A percentile compares a stretch with the other conserved stretches of the same genome.
These are phyloP conservation scores for Penicillium sp. DNA, from an alignment of 2,329 filamentous ascomycete species.

Conservation along the genomic window DNA sequence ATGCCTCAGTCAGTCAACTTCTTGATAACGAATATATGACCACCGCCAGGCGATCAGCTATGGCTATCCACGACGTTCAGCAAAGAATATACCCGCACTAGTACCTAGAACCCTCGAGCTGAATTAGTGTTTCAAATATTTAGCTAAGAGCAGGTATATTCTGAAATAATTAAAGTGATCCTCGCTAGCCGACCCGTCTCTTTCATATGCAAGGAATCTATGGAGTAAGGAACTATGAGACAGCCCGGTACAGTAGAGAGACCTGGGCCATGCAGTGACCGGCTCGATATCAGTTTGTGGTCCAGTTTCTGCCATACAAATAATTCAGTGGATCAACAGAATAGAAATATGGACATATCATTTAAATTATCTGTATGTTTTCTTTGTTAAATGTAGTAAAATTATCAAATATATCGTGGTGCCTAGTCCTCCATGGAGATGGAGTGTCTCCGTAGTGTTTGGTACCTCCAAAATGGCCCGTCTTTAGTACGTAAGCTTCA, in stretches of 20 bases:
- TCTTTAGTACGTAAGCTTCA: slow-evolving; percentile 8
- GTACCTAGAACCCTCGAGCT: too few species aligned
- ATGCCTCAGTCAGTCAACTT: too few species aligned
- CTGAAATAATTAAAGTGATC: background rate
- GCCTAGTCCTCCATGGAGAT: background rate
- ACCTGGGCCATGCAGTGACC: background rate
- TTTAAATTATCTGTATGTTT: background rate
- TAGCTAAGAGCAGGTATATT: background rate
- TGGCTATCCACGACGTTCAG: too few species aligned
- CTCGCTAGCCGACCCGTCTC: slow-evolving; percentile 1
- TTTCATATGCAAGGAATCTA: background rate
- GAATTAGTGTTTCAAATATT: too few species aligned
- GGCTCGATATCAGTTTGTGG: background rate
- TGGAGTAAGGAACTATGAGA: background rate
- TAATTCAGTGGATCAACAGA: background rate
- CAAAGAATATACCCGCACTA: too few species aligned
- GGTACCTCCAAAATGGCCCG: background rate
- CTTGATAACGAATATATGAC: too few species aligned
- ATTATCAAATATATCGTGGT: background rate
- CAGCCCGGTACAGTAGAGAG: too few species aligned
- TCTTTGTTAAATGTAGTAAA: background rate
- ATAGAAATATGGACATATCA: background rate
- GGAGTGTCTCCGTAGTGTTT: background rate
- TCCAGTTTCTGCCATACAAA: background rate
- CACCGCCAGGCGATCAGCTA: too few species aligned